These are phyloP conservation scores for Phialophora tarda DNA, from an alignment of 2,329 filamentous ascomycete species.

Conservation along the genomic window DNA sequence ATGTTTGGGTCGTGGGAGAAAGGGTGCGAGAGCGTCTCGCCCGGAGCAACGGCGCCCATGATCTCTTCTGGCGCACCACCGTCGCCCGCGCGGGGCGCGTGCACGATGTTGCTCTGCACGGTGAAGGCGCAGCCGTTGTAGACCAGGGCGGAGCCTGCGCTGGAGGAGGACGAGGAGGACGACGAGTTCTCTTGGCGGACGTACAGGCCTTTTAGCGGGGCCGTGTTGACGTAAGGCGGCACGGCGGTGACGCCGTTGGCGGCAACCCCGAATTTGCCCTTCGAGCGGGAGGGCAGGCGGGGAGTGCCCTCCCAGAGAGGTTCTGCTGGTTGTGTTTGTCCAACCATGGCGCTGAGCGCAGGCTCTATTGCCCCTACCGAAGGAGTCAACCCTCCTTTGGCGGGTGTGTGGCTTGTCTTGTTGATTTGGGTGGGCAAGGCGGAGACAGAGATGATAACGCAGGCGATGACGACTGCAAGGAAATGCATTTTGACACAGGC, in stretches of 20 bases:
- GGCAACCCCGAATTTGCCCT: not conserved
- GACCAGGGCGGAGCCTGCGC: conserved; percentile 15
- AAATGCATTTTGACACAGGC: not conserved
- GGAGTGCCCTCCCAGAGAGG: not conserved
- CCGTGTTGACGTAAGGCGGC: not conserved
- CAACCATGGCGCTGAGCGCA: not conserved
- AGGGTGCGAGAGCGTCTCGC: conserved; percentile 14
- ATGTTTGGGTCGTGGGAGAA: conserved; percentile 26
- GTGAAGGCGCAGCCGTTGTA: conserved; percentile 27
- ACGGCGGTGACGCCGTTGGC: not conserved
- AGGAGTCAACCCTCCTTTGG: not conserved
- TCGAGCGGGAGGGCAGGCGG: not conserved
- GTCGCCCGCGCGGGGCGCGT: conserved; percentile 14
- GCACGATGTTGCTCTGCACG: conserved; percentile 33
- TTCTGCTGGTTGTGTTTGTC: not conserved
- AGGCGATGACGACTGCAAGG: not conserved
- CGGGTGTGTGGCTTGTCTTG: not conserved
- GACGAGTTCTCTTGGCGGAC: not conserved
- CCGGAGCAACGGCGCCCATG: conserved; percentile 7
- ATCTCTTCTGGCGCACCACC: conserved; percentile 25
- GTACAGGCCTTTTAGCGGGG: not conserved
- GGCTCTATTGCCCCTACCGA: not conserved
- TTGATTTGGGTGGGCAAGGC: not conserved
- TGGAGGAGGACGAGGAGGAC: not conserved
- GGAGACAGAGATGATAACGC: not conserved